A percentile compares a stretch with the other conserved stretches of the same genome.
phyloP scores from a whole-genome alignment of 768 basidiomycete species.

The Holtermanniella nyarrowii region DNA sequence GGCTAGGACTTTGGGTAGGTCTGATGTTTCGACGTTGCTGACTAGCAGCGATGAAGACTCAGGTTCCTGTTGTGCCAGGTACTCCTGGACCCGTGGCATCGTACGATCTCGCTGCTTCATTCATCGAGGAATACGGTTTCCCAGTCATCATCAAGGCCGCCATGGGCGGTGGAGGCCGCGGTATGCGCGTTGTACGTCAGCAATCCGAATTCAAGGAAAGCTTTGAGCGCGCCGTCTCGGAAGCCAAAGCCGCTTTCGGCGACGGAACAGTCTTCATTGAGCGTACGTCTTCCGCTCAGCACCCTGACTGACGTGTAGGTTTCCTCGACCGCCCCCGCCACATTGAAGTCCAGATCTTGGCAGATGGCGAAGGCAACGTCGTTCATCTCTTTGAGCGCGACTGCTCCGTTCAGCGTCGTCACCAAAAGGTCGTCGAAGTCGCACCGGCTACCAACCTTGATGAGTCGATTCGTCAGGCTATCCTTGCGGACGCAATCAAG shows the following conservation, averaged over 20 bases:
- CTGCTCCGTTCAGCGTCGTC: slow-evolving; percentile 93
- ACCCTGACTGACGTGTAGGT: slow-evolving; percentile 7
- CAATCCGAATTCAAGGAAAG: slow-evolving; percentile 79
- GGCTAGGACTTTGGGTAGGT: slow-evolving; percentile 65
- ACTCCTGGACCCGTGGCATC: slow-evolving; percentile 83
- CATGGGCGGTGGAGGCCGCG: slow-evolving; percentile 96
- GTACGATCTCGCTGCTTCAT: slow-evolving; percentile 69
- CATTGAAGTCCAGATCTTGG: slow-evolving; percentile 93
- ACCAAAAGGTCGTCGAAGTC: slow-evolving; percentile 98
- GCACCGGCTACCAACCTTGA: slow-evolving; percentile 91
- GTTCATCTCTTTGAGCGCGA: slow-evolving; percentile 98
- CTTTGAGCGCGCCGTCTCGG: slow-evolving; percentile 85
- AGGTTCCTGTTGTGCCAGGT: slow-evolving; percentile 94
- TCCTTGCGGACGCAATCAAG: slow-evolving; percentile 83
- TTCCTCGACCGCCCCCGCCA: slow-evolving; percentile 85
- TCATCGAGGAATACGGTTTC: slow-evolving; percentile 93
- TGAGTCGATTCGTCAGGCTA: slow-evolving; percentile 79
- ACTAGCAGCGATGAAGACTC: slow-evolving; percentile 80
- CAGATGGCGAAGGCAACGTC: slow-evolving; percentile 82
- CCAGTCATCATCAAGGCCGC: slow-evolving; percentile 99
- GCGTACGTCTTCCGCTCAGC: slow-evolving; percentile 44
- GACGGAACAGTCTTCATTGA: slow-evolving; percentile 99
- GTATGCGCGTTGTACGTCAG: slow-evolving; percentile 96
- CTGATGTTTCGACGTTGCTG: slow-evolving; percentile 37
- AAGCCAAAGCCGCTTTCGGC: slow-evolving; percentile 93